A percentile compares a stretch with the other conserved stretches of the same genome.
Conservation (phyloP, 1,139 yeast genomes). For the Diutina mesorugosa region DNA sequence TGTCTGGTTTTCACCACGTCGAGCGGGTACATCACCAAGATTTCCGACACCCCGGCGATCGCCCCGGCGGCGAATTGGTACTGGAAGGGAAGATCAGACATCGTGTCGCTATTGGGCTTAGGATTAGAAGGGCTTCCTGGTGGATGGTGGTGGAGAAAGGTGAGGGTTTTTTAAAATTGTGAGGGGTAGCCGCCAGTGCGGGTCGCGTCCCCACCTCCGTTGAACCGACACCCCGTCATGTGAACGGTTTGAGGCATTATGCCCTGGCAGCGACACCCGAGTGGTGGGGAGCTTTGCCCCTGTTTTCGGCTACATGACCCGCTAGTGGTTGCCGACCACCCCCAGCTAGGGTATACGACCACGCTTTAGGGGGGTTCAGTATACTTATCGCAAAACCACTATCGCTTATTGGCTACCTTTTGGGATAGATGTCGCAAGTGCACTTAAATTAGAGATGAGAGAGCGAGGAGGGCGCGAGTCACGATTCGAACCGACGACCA, state of each 20-base stretch:
- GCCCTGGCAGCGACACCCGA: conserved; percentile 3
- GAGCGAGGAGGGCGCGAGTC: not conserved
- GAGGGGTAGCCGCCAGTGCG: conserved; percentile 1
- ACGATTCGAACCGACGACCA: not conserved
- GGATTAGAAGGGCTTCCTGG: conserved; percentile 14
- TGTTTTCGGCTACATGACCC: not conserved
- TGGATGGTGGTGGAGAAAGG: conserved; percentile 8
- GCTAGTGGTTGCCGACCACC: not conserved
- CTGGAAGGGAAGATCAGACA: conserved; percentile 47
- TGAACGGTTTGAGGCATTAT: conserved; percentile 2
- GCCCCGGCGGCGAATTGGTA: conserved; percentile 95
- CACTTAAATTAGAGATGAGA: not conserved
- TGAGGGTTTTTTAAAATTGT: not conserved
- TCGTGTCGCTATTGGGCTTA: conserved; percentile 8
- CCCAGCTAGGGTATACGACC: not conserved
- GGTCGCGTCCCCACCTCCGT: not conserved
- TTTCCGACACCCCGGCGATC: conserved; percentile 95
- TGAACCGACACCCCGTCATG: not conserved
- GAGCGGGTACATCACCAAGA: conserved; percentile 93
- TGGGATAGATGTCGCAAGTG: conserved; percentile 3
- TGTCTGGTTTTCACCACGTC: conserved; percentile 97
- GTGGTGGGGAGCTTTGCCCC: not conserved
- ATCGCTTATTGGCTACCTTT: not conserved
- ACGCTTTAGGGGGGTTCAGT: not conserved
- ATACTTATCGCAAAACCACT: not conserved